Percentiles rank a stretch among this genome's conserved stretches.
Evolutionary conservation across 2,329 filamentous ascomycete genomes (phyloP).

Genomic region (Ascosphaera acerosa): DNA sequence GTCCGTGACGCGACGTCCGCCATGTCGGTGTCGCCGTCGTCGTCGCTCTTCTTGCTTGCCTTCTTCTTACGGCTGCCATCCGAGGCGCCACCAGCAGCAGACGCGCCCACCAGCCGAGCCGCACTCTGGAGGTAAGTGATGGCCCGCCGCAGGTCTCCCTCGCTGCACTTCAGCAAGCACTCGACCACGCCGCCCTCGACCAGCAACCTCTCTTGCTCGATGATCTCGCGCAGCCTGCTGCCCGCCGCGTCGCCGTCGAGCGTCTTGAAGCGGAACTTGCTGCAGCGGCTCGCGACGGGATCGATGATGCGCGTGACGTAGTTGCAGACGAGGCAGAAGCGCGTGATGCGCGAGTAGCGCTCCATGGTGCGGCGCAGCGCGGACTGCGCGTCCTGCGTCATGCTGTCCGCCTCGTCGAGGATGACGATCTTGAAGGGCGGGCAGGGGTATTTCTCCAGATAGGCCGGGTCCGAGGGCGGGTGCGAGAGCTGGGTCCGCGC

Average conservation of each 20-base stretch:
- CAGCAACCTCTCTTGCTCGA: conserved; percentile 46
- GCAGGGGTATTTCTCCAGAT: conserved; percentile 52
- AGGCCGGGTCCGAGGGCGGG: conserved; percentile 39
- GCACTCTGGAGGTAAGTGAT: conserved; percentile 93
- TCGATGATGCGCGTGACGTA: conserved; percentile 98
- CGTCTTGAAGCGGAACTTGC: conserved; percentile 95
- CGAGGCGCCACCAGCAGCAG: conserved; percentile 10
- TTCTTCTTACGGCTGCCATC: conserved; percentile 20
- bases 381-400: conserved; percentile 95
- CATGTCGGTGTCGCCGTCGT: conserved; percentile 36
- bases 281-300: conserved; percentile 74
- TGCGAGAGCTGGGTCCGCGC: conserved; percentile 84
- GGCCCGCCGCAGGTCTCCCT: conserved; percentile 84
- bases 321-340: conserved; percentile 95
- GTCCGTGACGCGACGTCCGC: conserved; percentile 15
- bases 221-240: conserved; percentile 58
- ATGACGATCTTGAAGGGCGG: conserved; percentile 98
- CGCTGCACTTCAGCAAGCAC: conserved; percentile 61
- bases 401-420: conserved; percentile 90
- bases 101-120: conserved; percentile 58
- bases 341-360: conserved; percentile 84
- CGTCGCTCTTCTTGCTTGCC: conserved; percentile 22
- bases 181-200: conserved; percentile 60
- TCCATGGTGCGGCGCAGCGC: conserved; percentile 93
- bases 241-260: conserved; percentile 68